Evolutionary conservation across 148 eudicot species (phyloP), one percentile per base, ranked within the genome.

Genomic region (Linanthus parryae): DNA sequence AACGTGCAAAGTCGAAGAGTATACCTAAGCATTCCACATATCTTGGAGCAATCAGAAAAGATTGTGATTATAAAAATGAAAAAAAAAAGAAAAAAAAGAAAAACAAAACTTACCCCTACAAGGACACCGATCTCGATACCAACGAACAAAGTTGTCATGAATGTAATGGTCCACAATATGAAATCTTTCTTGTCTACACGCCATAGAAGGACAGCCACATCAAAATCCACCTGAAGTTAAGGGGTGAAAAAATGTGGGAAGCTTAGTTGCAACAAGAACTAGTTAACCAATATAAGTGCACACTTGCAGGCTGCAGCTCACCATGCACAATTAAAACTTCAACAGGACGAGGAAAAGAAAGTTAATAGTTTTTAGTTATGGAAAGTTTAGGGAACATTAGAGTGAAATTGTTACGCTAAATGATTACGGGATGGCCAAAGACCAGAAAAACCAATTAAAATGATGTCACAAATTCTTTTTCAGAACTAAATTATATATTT

Each of bases 111-210:
- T 57, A 94, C 99, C 77, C 99, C 99, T 46, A 88, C 74, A 64
- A 88, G 76, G 70, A 94, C 99, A 39, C 99, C 99, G 28, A 84
- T 88, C 81, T 94, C 99, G 57, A 94, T 82, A 52, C 99, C 88
- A 44, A 94, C 76, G 63, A 94, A 84, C 72, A 94, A 67, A 28
- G 99, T 88, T 14, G 87, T 54, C 39, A 58, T 52, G 61, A 62
- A 66, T 27, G 99, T 94, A 52, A 84, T 61, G 52, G 58, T 68
- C 99, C 96, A 94, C 30, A 94, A 88, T 66, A 80, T 70, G 73
- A 94, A 88, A 69, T 94, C 96, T 62, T 73, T 88, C 62, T 88
- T 94, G 63, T 94, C 88, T 30, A 94, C 77, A 41, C 73, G 88
- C 99, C 99, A 94, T 57, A 88, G 65, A 52, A 82, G 78, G 36